Base-by-base conservation (phyloP, 768 basidiomycete species). In the Amanita pallidorosea region DNA sequence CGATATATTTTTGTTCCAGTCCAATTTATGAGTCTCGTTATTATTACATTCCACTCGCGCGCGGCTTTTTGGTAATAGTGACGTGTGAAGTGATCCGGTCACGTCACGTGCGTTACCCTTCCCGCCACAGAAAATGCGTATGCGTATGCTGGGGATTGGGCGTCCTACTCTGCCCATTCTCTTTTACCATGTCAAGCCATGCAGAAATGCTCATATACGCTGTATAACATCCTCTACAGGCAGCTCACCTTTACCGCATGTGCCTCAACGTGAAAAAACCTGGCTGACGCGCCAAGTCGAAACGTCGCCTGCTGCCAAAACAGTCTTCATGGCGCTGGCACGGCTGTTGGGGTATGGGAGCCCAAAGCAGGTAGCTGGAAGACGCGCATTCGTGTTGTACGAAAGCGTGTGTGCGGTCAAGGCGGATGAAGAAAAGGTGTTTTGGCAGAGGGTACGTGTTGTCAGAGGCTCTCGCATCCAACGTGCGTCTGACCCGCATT, bases 371-470 rank as follows among this genome's bases (percentile, higher is more conserved):
- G 55, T 80, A 3, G 81, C 83, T 0, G 83, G 75, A 18, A 59
- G 77, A 45, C 68, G 81, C n/a, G 70, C 80, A 3, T 73, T 80
- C 36, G 65, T 65, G 15, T 57, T 86, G 45, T 87, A 87, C 58
- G 71, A 77, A 45, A 62, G 72, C 15, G 57, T 84, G 7, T 83
- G 80, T 57, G 73, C 76, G 1, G 61, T 67, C 13, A 72, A 67
- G 42, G 75, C 83, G 15, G 85, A 85, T 53, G 70, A 79, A 51
- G 80, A 85, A 53, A 63, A 57, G 11, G 63, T 58, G 5, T 86
- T 85, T 61, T 88, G 85, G 85, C 73, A 71, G 57, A 65, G 49
- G 78, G 85, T 83, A 61, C 51, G 71, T 64, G 8, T n/a, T 20
- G 29, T 29, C 29, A 29, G 29, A 29, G 29, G 7, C 29, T 29